Conservation (phyloP, 1,139 yeast genomes). For the Geotrichum aggregatum region DNA sequence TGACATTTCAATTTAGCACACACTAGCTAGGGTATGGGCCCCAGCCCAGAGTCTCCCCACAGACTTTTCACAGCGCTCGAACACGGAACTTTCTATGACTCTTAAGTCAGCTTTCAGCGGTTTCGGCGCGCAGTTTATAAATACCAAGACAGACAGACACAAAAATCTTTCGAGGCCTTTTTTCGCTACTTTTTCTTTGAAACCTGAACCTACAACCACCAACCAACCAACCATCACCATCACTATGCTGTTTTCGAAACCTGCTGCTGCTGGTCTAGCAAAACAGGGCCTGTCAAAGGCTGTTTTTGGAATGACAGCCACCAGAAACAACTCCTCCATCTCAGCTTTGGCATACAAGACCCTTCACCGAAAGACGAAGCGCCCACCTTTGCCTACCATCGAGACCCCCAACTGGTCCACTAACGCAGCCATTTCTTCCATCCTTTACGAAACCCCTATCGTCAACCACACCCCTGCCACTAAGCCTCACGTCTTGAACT, state of each 20-base stretch:
- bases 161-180: no score
- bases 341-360: conserved; percentile 95
- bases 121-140: conserved; percentile 6
- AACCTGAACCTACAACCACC: no score
- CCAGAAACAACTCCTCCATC: conserved; percentile 57
- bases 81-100: conserved; percentile 1
- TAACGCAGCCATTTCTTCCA: conserved; percentile 91
- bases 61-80: background rate
- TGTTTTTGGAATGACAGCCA: no score
- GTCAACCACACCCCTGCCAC: conserved; percentile 48
- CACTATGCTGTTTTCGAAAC: conserved; percentile 14
- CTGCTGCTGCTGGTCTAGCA: conserved; percentile 36
- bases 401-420: conserved; percentile 96
- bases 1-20: background rate
- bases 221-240: background rate
- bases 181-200: no score
- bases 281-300: conserved; percentile 52
- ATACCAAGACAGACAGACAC: conserved; percentile 4
- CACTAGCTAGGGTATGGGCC: no score
- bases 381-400: conserved; percentile 91
- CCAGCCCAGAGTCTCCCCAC: no score
- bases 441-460: conserved; percentile 87
- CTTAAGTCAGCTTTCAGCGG: background rate
- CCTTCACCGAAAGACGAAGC: conserved; percentile 70
- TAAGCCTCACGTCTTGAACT: conserved; percentile 81